These are phyloP conservation scores for Metschnikowia reukaufii DNA, from an alignment of 805 yeast genomes.

Conservation along the genomic window DNA sequence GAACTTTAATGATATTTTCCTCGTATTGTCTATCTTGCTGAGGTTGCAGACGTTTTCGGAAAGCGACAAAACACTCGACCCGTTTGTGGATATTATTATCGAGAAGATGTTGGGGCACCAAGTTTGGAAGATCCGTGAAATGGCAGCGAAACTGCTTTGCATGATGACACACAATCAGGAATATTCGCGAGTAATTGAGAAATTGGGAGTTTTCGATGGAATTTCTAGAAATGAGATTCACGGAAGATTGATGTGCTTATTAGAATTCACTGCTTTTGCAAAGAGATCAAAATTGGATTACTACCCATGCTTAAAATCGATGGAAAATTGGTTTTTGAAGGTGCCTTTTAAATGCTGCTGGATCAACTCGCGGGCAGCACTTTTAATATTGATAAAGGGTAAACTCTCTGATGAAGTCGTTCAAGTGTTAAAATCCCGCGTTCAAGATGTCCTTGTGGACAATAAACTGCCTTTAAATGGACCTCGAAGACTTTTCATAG, in stretches of 20 bases:
- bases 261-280: slow-evolving; percentile 12
- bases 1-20: slow-evolving; percentile 59
- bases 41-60: slow-evolving; percentile 63
- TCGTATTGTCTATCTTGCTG: slow-evolving; percentile 71
- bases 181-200: slow-evolving; percentile 21
- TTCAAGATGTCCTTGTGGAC: neutral
- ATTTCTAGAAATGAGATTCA: slow-evolving; percentile 10
- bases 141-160: slow-evolving; percentile 73
- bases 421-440: neutral
- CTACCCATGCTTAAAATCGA: slow-evolving; percentile 26
- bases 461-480: slow-evolving; percentile 6
- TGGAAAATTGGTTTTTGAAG: slow-evolving; percentile 12
- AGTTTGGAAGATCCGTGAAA: slow-evolving; percentile 84
- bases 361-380: slow-evolving; percentile 11
- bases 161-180: slow-evolving; percentile 36
- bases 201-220: slow-evolving; percentile 14
- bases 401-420: neutral
- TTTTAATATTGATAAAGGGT: slow-evolving; percentile 5
- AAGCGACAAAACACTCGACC: slow-evolving; percentile 46
- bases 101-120: slow-evolving; percentile 45
- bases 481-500: slow-evolving; percentile 34
- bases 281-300: slow-evolving; percentile 6
- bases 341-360: slow-evolving; percentile 38
- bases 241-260: slow-evolving; percentile 13
- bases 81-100: slow-evolving; percentile 42